phyloP scores from a whole-genome alignment of 805 yeast species.

The Schwanniomyces pseudopolymorphus region DNA sequence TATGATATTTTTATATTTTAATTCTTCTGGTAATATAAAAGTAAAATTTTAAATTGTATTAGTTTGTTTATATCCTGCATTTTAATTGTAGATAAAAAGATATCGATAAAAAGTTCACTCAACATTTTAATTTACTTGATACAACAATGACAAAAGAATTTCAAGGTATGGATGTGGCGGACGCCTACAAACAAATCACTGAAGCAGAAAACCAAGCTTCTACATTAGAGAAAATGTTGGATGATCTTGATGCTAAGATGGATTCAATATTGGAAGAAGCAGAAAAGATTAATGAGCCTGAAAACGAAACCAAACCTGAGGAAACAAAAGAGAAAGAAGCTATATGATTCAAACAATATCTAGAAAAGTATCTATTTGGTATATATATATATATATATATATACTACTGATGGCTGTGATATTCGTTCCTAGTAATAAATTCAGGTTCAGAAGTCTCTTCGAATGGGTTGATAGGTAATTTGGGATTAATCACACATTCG shows the following conservation, averaged over 20 bases:
- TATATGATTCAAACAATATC: not conserved
- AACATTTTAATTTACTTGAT: not conserved
- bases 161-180: slow-evolving; percentile 42
- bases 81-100: not conserved
- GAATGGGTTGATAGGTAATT: slow-evolving; percentile 73
- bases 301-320: not conserved
- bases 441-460: slow-evolving; percentile 50
- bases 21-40: not conserved
- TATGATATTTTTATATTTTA: not conserved
- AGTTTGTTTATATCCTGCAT: not conserved
- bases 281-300: slow-evolving; percentile 20
- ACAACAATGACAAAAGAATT: slow-evolving; percentile 28
- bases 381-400: not conserved
- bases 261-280: slow-evolving; percentile 55
- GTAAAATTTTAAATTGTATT: not conserved
- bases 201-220: slow-evolving; percentile 70
- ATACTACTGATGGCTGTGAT: not conserved
- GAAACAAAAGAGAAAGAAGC: slow-evolving; percentile 4
- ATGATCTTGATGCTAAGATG: slow-evolving; percentile 62
- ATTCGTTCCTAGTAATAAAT: slow-evolving; percentile 36
- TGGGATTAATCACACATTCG: slow-evolving; percentile 60
- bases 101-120: not conserved
- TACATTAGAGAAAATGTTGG: slow-evolving; percentile 62
- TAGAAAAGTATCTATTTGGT: not conserved
- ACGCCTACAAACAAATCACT: slow-evolving; percentile 57